Conservation (phyloP, 2,329 filamentous ascomycete species). For the Fusarium newnesense region DNA sequence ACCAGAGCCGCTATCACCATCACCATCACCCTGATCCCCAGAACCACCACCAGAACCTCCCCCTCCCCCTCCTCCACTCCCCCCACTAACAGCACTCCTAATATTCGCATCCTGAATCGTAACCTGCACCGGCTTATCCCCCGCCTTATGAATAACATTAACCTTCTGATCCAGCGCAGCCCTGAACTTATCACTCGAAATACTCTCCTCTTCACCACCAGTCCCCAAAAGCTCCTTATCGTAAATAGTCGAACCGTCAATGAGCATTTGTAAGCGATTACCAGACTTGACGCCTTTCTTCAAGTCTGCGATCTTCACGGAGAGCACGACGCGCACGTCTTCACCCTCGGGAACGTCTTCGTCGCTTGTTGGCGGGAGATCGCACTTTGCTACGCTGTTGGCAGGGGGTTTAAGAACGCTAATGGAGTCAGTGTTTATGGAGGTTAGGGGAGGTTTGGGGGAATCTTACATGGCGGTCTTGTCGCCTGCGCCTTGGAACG, state of each 20-base stretch:
- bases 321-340: not conserved
- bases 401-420: slow-evolving; percentile 10
- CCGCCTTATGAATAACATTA: slow-evolving; percentile 1
- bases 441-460: accelerated
- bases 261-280: slow-evolving; percentile 1
- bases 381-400: slow-evolving; percentile 5
- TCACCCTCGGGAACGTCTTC: slow-evolving; percentile 1
- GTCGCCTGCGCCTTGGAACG: not conserved
- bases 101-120: slow-evolving; percentile 12
- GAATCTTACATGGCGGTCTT: not conserved
- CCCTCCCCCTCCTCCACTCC: not conserved
- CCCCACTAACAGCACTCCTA: not conserved
- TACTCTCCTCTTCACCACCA: not conserved
- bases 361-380: not conserved
- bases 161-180: slow-evolving; percentile 15
- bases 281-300: not conserved
- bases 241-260: not conserved
- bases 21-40: not conserved
- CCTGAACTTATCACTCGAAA: slow-evolving; percentile 3
- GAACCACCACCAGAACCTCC: not conserved
- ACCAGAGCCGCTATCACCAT: not conserved
- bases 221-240: not conserved
- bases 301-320: not conserved
- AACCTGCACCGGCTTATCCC: slow-evolving; percentile 5
- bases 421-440: not conserved